Evolutionary conservation across 768 basidiomycete genomes (phyloP), one percentile per base, ranked within the genome.

Genomic region (Lepiota venenata): DNA sequence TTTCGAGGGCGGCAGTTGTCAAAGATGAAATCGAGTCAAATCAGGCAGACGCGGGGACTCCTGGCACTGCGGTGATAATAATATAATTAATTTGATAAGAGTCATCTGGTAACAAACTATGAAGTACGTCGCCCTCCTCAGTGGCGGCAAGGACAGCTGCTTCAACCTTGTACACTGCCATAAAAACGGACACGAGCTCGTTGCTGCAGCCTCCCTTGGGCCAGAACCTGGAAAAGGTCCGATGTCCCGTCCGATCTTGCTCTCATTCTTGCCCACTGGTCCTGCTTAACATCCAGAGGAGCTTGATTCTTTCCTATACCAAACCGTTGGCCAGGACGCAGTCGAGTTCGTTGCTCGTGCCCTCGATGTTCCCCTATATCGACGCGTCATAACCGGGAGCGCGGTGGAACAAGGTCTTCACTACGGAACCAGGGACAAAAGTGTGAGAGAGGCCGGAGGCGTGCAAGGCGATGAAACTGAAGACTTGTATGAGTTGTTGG

Each of bases 101-200:
- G 54, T 62, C 36, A 49, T 11, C 42, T 29, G 29, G 48, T 52
- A 48, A 53, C 43, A 22, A 53, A 40, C 54, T 46, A 95, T 96
- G 93, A 93, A 93, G 73, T 92, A 93, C 68, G 83, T 98, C 65
- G 96, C 88, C 1, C 74, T 99, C 55, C 84, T 99, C 58, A 98
- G 95, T 55, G 97, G 97, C 37, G 97, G 97, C 27, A 99, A 99
- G 71, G 97, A 99, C 71, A 93, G 90, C 68, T 94, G 93, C 76
- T 98, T 86, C 79, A 98, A 96, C 64, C 82, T 98, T 40, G 70
- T 93, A 10, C 95, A 98, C 70, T 96, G 93, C 65, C 72, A 81
- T 45, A 76, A 79, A 56, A 92, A 97, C 64, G 87, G 91, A 1
- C 96, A 99, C 65, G 76, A 89, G 55, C 82, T 98, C 38, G 72